Conservation (phyloP, 2,329 filamentous ascomycete genomes). For the Botrytis squamosa region DNA sequence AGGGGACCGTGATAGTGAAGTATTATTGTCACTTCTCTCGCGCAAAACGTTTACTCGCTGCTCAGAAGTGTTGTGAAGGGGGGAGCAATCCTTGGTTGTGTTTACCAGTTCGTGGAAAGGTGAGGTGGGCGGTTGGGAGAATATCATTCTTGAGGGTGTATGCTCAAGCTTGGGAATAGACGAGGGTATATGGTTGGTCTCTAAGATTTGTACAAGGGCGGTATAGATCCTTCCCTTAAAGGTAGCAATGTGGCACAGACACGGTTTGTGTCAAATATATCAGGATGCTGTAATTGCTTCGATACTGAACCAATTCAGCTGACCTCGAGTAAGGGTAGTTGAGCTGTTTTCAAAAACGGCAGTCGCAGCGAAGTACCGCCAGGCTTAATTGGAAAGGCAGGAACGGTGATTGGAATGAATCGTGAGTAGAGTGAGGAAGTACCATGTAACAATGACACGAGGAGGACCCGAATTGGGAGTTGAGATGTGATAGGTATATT, state of each 20-base stretch:
- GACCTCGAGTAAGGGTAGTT: constrained; percentile 25
- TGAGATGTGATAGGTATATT: constrained; percentile 28
- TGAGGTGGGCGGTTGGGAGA: constrained; percentile 30
- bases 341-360: constrained; percentile 28
- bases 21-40: constrained; percentile 28
- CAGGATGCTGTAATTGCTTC: constrained; percentile 27
- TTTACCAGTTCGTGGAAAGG: constrained; percentile 30
- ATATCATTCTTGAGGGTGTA: constrained; percentile 33
- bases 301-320: constrained; percentile 31
- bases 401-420: constrained; percentile 23
- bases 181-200: constrained; percentile 11
- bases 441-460: constrained; percentile 23
- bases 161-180: constrained; percentile 2
- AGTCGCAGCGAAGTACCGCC: constrained; percentile 35
- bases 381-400: constrained; percentile 29
- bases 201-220: constrained; percentile 22
- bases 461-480: constrained; percentile 25
- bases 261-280: constrained; percentile 29
- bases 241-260: constrained; percentile 35
- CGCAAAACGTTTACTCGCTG: constrained; percentile 22
- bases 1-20: constrained; percentile 28
- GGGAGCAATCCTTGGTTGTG: constrained; percentile 25
- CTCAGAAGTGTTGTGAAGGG: constrained; percentile 18
- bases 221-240: constrained; percentile 27
- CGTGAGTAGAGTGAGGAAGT: constrained; percentile 23